These are phyloP conservation scores for Cutaneotrichosporon sp. DNA, from an alignment of 1,284 basidiomycete genomes.

Conservation along the genomic window DNA sequence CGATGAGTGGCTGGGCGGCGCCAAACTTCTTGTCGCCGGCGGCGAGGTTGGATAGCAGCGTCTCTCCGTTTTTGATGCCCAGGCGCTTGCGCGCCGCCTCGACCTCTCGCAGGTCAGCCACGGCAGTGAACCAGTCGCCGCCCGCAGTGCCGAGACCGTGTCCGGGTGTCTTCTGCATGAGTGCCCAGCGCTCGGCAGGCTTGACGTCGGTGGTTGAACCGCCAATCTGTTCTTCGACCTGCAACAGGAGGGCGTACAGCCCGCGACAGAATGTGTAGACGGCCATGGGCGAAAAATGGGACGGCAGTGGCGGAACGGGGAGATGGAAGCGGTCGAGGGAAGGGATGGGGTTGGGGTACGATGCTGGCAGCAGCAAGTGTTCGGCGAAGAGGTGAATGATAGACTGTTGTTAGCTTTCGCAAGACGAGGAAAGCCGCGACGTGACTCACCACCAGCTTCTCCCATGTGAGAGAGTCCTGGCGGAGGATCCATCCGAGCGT, in stretches of 20 bases:
- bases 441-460: conserved; percentile 37
- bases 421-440: neutral
- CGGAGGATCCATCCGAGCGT: conserved; percentile 42
- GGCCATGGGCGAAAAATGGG: conserved; percentile 39
- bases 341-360: conserved; percentile 49
- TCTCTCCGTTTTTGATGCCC: conserved; percentile 20
- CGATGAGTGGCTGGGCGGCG: conserved; percentile 34
- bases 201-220: conserved; percentile 5
- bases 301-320: conserved; percentile 41
- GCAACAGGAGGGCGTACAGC: conserved; percentile 37
- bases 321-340: conserved; percentile 39
- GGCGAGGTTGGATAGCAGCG: conserved; percentile 29
- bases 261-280: conserved; percentile 47
- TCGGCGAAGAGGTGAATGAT: conserved; percentile 42
- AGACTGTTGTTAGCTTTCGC: conserved; percentile 31
- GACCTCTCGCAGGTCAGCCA: conserved; percentile 36
- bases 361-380: conserved; percentile 42
- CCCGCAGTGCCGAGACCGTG: conserved; percentile 18
- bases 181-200: conserved; percentile 39
- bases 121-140: conserved; percentile 46
- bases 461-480: conserved; percentile 43
- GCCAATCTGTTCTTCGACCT: conserved; percentile 33
- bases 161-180: conserved; percentile 41
- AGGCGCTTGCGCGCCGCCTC: conserved; percentile 22
- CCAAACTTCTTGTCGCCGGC: conserved; percentile 37